Base-by-base conservation (phyloP, 371 early-diverging fungal genomes). In the Mucor ambiguus region DNA sequence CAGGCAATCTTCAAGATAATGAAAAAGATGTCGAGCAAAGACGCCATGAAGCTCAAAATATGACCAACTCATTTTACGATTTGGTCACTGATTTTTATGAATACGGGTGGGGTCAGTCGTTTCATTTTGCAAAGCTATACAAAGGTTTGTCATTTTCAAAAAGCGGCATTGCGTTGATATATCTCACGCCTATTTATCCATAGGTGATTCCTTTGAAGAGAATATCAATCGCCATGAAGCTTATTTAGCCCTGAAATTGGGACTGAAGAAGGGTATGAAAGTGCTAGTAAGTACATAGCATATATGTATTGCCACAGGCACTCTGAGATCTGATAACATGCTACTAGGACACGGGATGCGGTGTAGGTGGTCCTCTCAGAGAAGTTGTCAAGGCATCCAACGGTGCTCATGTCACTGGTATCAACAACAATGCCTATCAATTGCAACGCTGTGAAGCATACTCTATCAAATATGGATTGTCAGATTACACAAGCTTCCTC, bases 401-500 rank as follows among this genome's bases (percentile, higher is more conserved):
- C 2, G 88, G 90, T 41, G 77, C 80, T 30, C 87, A 85, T 68
- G 86, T 93, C 59, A 89, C 89, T 14, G 93, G 93, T 12, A 77
- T 93, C 63, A 93, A 93, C 79, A 93, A 93, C 86, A 93, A 93
- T 79, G 86, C 86, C 48, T 93, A 93, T 75, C 93, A 93, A 75
- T 86, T 93, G 46, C 85, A 92, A 72, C 85, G 91, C 2, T 90
- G 89, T 72, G 71, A 76, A 58, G 84, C 85, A 30, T 87, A 92
- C 35, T 85, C 90, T 26, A 67, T 70, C 58, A 85, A 87, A 75
- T 76, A 80, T 67, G 86, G 88, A 26, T 81, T 90, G 44, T 68
- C 73, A 22, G 60, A 75, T 11, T 68, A 70, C 62, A 82, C 84
- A 20, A 75, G 73, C 52, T 89, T 84, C 69, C 70, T 85, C 61